Conservation (phyloP, 139 green algal species). For the Chlamydomonas sphaeroides region DNA sequence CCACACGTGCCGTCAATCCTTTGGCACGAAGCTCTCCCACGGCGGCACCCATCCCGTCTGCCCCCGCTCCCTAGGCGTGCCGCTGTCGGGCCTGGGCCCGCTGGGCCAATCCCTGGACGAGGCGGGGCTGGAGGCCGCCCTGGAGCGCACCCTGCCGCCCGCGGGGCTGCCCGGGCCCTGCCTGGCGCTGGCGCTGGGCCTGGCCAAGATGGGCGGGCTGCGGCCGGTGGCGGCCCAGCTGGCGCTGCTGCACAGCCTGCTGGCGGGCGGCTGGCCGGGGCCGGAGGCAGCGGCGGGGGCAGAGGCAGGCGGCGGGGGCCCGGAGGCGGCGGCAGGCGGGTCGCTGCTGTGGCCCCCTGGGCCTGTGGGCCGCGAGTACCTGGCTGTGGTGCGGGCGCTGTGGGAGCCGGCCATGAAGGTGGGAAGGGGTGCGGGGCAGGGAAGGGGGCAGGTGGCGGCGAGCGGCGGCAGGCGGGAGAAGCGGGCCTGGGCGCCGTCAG, state of each 20-base stretch:
- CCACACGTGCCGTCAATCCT: neutral
- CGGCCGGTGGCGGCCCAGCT: slow-evolving; percentile 18
- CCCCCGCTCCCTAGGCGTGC: neutral
- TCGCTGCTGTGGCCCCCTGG: too few relatives aligned
- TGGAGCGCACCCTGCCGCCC: neutral
- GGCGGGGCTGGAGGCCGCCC: neutral
- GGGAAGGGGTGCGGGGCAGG: neutral
- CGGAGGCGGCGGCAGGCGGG: neutral
- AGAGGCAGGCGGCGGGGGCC: neutral
- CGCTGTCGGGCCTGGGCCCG: slow-evolving; percentile 5
- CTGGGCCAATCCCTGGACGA: slow-evolving; percentile 28
- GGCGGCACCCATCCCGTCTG: too few relatives aligned
- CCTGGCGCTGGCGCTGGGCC: slow-evolving; percentile 27
- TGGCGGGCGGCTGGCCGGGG: neutral
- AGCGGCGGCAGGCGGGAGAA: neutral
- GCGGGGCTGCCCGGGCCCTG: neutral
- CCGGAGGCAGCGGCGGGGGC: too few relatives aligned
- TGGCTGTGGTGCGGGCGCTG: slow-evolving; percentile 3
- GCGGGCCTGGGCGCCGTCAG: neutral
- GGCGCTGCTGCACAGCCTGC: slow-evolving; percentile 32
- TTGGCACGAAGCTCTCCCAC: neutral
- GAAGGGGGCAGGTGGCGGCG: neutral
- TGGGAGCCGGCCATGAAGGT: slow-evolving; percentile 19
- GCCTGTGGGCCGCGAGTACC: neutral
- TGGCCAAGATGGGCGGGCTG: slow-evolving; percentile 28